Evolutionary conservation across 139 green algal genomes (phyloP).

Genomic region (Spirogloea muscicola): DNA sequence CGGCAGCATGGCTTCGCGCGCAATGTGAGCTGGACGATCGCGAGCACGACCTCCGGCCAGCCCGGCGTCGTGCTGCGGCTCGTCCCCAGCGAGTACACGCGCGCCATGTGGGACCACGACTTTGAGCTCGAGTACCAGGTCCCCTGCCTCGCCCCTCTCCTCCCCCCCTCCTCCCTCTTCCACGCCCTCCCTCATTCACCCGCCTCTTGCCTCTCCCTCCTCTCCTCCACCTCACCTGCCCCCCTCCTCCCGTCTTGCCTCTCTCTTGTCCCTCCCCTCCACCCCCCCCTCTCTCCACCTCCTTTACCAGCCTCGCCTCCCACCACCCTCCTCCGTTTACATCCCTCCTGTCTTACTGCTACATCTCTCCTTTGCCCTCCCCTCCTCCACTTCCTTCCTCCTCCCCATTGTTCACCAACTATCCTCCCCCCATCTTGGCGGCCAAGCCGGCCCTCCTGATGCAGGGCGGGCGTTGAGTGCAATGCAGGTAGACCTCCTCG

Average conservation of each 20-base stretch:
- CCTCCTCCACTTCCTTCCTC: too few species aligned
- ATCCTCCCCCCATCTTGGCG: too few species aligned
- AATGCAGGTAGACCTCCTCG: too few species aligned
- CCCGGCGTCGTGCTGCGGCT: slow-evolving; percentile 82
- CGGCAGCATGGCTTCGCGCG: slow-evolving; percentile 92
- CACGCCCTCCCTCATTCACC: background rate
- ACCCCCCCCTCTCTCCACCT: background rate
- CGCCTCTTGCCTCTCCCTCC: background rate
- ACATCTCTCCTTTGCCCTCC: too few species aligned
- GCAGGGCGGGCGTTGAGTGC: too few species aligned
- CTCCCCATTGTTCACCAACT: too few species aligned
- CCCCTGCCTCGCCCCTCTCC: background rate
- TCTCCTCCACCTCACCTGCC: background rate
- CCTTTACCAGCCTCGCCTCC: background rate
- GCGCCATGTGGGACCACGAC: slow-evolving; percentile 70
- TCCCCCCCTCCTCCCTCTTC: background rate
- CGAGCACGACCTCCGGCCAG: slow-evolving; percentile 67
- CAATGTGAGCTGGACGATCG: slow-evolving; percentile 82
- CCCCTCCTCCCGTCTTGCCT: background rate
- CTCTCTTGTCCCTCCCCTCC: background rate
- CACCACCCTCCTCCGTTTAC: background rate
- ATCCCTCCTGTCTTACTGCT: background rate
- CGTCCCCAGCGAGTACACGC: slow-evolving; percentile 82
- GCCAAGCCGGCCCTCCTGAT: too few species aligned
- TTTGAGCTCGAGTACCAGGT: slow-evolving; percentile 33